Conservation (phyloP, 1,284 basidiomycete species). For the Cutaneotrichosporon cavernicola region DNA sequence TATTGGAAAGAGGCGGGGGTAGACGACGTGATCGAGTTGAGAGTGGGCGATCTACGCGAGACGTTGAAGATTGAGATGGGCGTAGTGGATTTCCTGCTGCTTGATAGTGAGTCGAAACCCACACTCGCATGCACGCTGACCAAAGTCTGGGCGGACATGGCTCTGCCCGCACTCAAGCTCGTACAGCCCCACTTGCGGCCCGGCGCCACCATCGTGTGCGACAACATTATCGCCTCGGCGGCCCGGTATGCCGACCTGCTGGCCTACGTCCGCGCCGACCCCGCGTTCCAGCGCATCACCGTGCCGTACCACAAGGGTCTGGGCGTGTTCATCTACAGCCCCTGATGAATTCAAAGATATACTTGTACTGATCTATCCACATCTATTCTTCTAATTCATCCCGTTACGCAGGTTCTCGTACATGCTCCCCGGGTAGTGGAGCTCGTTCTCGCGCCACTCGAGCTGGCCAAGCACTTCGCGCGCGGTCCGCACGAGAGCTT, state of each 20-base stretch:
- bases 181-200: slow-evolving; percentile 29
- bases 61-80: slow-evolving; percentile 32
- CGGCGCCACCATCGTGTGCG: slow-evolving; percentile 28
- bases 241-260: slow-evolving; percentile 32
- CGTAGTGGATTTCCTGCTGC: slow-evolving; percentile 31
- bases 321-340: slow-evolving; percentile 30
- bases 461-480: slow-evolving; percentile 39
- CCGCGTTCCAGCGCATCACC: slow-evolving; percentile 13
- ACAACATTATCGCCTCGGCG: slow-evolving; percentile 26
- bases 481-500: slow-evolving; percentile 39
- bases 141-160: slow-evolving; percentile 36
- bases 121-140: no score
- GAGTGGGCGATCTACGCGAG: slow-evolving; percentile 37
- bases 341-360: not conserved
- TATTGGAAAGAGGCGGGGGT: slow-evolving; percentile 33
- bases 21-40: slow-evolving; percentile 31
- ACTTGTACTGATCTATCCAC: not conserved
- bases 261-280: slow-evolving; percentile 12
- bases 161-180: slow-evolving; percentile 31
- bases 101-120: slow-evolving; percentile 33
- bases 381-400: slow-evolving; percentile 14
- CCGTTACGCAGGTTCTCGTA: slow-evolving; percentile 29
- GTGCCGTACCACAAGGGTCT: slow-evolving; percentile 35
- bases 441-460: slow-evolving; percentile 41
- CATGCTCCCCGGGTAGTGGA: slow-evolving; percentile 43